Evolutionary conservation across 257 asterid species (phyloP).

Genomic region (Knoxia roxburghii): DNA sequence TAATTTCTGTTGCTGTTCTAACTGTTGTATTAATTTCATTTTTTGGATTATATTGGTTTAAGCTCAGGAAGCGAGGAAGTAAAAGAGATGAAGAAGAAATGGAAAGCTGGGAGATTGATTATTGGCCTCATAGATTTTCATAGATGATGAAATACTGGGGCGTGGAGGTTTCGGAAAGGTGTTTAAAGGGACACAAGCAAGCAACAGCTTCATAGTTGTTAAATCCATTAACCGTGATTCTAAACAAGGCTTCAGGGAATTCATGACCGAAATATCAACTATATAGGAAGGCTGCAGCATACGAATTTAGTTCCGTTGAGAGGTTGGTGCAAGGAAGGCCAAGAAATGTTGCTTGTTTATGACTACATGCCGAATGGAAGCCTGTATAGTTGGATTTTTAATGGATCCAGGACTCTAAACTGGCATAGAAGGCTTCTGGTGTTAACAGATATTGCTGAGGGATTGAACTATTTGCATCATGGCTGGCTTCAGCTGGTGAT

Average conservation of each 20-base stretch:
- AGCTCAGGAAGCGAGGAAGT: neutral
- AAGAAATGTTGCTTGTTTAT: constrained; percentile 16
- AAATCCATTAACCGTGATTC: constrained; percentile 17
- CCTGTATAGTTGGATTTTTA: constrained; percentile 16
- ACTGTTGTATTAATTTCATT: neutral
- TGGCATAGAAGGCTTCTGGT: constrained; percentile 17
- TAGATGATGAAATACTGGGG: constrained; percentile 14
- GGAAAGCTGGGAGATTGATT: constrained; percentile 12
- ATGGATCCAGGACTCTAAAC: neutral
- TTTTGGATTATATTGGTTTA: constrained; percentile 1
- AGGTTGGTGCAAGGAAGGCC: constrained; percentile 24
- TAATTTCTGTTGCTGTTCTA: constrained; percentile 1
- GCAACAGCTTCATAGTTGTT: constrained; percentile 10
- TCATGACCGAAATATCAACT: constrained; percentile 19
- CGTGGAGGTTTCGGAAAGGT: constrained; percentile 22
- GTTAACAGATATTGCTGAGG: constrained; percentile 15
- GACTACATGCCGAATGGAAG: constrained; percentile 21
- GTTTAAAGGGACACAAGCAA: constrained; percentile 15
- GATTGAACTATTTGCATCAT: constrained; percentile 17
- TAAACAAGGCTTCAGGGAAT: constrained; percentile 16
- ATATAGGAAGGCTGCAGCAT: constrained; percentile 22
- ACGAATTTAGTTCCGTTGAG: constrained; percentile 16
- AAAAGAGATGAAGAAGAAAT: constrained; percentile 4
- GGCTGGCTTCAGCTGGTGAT: constrained; percentile 22
- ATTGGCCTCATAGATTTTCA: constrained; percentile 23